Conservation (phyloP, 345 rosid genomes). For the Eucalyptus tenuipes region DNA sequence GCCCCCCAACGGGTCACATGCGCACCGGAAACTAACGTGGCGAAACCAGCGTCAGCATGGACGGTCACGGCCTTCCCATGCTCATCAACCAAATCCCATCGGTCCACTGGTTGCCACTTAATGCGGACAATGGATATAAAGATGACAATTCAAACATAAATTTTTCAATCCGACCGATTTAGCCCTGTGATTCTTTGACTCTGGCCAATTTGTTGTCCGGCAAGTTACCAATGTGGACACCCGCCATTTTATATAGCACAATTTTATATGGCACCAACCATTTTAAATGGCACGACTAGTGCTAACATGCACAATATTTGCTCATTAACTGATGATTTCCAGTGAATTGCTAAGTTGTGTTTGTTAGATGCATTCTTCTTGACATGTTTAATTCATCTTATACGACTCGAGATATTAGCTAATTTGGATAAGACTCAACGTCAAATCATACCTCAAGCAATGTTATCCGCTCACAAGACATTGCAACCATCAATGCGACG, state of each 20-base stretch:
- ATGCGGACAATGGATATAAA: fast-evolving
- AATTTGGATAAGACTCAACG: background rate
- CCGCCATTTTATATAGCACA: fast-evolving
- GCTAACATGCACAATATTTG: fast-evolving
- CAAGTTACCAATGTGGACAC: fast-evolving
- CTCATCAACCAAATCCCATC: background rate
- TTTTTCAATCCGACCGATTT: fast-evolving
- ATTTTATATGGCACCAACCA: fast-evolving
- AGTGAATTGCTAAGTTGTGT: background rate
- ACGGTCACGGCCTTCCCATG: background rate
- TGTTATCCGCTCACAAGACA: background rate
- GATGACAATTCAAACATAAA: fast-evolving
- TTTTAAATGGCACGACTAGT: fast-evolving
- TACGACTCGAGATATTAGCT: background rate
- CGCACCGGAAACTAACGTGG: background rate
- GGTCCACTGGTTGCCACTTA: background rate
- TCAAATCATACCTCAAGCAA: background rate
- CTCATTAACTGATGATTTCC: fast-evolving
- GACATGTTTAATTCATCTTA: background rate
- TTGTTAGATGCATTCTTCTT: background rate
- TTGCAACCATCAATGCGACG: background rate
- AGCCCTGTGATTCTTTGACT: too few species aligned
- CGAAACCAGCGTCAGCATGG: background rate
- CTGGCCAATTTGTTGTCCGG: too few species aligned
- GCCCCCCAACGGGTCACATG: background rate